Conservation (phyloP, 2,329 filamentous ascomycete species). For the Niveomyces coronatus region DNA sequence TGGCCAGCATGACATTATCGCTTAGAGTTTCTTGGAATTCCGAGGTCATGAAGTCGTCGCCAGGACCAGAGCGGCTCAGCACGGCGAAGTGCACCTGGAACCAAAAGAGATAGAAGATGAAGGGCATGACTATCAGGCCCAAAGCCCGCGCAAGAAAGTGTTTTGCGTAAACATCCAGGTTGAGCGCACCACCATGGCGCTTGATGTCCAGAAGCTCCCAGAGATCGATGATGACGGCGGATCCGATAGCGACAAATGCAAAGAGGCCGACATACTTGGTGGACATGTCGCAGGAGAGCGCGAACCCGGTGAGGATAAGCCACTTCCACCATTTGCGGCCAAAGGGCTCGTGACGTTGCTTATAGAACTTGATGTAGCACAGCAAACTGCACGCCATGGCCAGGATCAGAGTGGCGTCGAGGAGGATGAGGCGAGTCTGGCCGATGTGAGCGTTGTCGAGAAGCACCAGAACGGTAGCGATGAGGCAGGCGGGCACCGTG, state of each 20-base stretch:
- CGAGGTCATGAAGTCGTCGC: conserved; percentile 97
- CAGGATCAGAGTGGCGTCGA: conserved; percentile 88
- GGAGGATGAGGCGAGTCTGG: conserved; percentile 86
- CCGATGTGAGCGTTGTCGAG: conserved; percentile 98
- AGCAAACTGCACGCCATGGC: conserved; percentile 93
- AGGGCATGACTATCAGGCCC: conserved; percentile 80
- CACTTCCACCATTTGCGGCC: conserved; percentile 99
- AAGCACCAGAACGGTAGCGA: conserved; percentile 77
- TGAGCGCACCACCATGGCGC: conserved; percentile 70
- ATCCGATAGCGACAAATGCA: conserved; percentile 93
- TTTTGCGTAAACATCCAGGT: conserved; percentile 68
- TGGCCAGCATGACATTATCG: conserved; percentile 86
- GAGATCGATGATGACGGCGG: conserved; percentile 84
- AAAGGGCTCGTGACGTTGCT: conserved; percentile 81
- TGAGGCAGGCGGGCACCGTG: conserved; percentile 80
- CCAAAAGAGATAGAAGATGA: conserved; percentile 99
- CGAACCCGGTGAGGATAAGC: conserved; percentile 89
- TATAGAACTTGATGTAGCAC: conserved; percentile 96
- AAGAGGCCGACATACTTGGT: conserved; percentile 97
- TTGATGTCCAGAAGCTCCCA: conserved; percentile 92
- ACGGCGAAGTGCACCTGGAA: conserved; percentile 99
- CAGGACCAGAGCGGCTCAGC: conserved; percentile 76
- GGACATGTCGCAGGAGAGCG: conserved; percentile 93
- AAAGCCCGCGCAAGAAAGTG: conserved; percentile 84
- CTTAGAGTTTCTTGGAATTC: conserved; percentile 96